Conservation (phyloP, 2,329 filamentous ascomycete species). For the Aspergillus ruber region DNA sequence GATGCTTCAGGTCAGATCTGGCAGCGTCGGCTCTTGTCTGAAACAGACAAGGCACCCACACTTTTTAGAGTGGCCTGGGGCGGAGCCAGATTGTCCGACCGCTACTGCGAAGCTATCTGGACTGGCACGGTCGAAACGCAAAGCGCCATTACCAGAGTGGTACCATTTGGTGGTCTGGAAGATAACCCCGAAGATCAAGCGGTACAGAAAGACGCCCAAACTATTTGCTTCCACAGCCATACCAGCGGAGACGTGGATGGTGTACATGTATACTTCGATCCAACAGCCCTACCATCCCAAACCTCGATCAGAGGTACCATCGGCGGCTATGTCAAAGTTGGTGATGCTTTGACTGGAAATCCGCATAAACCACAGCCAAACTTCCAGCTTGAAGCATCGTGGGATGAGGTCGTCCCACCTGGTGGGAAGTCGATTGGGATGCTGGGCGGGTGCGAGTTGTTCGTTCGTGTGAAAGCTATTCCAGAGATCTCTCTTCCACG, state of each 20-base stretch:
- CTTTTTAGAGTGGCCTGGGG: slow-evolving; percentile 8
- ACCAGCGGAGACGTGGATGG: slow-evolving; percentile 10
- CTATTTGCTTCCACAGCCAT: slow-evolving; percentile 4
- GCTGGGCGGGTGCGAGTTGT: slow-evolving; percentile 5
- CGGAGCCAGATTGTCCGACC: slow-evolving; percentile 9
- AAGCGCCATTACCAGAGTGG: not conserved
- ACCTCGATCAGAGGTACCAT: slow-evolving; percentile 3
- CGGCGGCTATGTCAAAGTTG: slow-evolving; percentile 10
- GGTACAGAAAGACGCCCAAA: not conserved
- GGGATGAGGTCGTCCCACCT: slow-evolving; percentile 1
- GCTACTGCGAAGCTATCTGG: slow-evolving; percentile 9
- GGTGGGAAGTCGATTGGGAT: slow-evolving; percentile 7
- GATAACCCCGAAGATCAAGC: slow-evolving; percentile 6
- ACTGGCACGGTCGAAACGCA: slow-evolving; percentile 5
- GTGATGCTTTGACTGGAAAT: slow-evolving; percentile 5
- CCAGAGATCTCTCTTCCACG: slow-evolving; percentile 4
- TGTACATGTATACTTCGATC: slow-evolving; percentile 1
- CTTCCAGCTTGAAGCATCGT: slow-evolving; percentile 3
- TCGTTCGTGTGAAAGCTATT: slow-evolving; percentile 8
- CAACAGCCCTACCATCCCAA: not conserved
- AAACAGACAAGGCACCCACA: not conserved
- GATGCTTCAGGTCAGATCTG: slow-evolving; percentile 8
- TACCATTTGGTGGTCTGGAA: slow-evolving; percentile 7
- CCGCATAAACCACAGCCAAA: slow-evolving; percentile 6
- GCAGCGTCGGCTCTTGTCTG: slow-evolving; percentile 7